Evolutionary conservation across 1,139 yeast species (phyloP).

Genomic region (Arxiozyma slooffiae): DNA sequence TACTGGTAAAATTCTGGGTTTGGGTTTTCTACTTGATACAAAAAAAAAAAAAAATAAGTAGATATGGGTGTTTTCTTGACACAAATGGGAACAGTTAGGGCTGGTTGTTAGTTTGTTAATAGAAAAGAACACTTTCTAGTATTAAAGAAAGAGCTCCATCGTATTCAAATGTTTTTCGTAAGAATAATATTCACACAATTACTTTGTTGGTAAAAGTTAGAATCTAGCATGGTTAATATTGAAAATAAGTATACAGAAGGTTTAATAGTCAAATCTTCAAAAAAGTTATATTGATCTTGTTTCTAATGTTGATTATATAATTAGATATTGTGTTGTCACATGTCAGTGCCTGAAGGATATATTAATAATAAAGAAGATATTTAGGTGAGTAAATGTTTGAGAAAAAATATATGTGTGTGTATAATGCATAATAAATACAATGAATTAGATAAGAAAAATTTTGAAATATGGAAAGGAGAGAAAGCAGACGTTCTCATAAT

Average conservation of each 20-base stretch:
- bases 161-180: background rate
- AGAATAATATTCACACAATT: background rate
- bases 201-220: too few relatives aligned
- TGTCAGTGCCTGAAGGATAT: background rate
- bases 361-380: too few relatives aligned
- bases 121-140: background rate
- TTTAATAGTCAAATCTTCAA: background rate
- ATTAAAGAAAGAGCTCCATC: too few relatives aligned
- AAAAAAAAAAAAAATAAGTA: too few relatives aligned
- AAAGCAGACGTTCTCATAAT: background rate
- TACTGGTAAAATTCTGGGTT: background rate
- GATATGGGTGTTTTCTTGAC: background rate
- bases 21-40: background rate
- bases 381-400: background rate
- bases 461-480: background rate
- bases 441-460: too few relatives aligned
- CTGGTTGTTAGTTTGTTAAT: background rate
- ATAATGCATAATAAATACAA: background rate
- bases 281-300: too few relatives aligned
- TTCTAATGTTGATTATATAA: background rate
- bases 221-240: background rate
- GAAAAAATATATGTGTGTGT: too few relatives aligned
- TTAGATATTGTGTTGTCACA: too few relatives aligned
- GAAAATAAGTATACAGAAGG: background rate
- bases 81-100: background rate